Evolutionary conservation across 345 rosid species (phyloP).

Genomic region (Cochlearia excelsa): DNA sequence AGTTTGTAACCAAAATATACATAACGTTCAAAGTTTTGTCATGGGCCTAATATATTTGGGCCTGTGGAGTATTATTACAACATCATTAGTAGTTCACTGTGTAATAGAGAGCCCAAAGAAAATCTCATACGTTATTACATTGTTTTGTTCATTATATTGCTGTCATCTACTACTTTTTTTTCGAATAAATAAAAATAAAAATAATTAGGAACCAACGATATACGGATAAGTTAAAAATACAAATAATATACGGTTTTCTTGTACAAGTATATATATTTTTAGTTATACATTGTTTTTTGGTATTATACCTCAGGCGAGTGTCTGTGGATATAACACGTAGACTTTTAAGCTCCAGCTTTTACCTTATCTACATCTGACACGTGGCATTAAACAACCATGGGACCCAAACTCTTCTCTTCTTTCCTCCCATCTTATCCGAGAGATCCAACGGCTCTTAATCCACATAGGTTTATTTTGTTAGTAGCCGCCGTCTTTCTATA

Average conservation of each 20-base stretch:
- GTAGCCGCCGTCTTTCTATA: no score
- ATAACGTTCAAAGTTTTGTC: no score
- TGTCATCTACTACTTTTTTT: neutral
- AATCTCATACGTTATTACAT: no score
- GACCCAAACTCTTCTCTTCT: slow-evolving; percentile 13
- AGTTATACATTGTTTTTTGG: no score
- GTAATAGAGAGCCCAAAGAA: no score
- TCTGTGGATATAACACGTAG: slow-evolving; percentile 29
- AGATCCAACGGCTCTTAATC: slow-evolving; percentile 29
- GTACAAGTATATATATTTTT: no score
- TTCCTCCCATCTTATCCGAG: slow-evolving; percentile 34
- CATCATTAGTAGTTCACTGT: no score
- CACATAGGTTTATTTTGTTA: neutral
- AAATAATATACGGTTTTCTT: neutral
- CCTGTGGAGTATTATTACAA: no score
- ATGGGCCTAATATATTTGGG: no score
- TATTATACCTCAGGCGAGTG: no score
- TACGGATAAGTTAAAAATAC: neutral
- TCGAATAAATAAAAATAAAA: neutral
- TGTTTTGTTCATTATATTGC: no score
- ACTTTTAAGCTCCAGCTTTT: slow-evolving; percentile 14
- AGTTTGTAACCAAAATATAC: no score
- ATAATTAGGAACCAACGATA: neutral
- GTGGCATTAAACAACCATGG: slow-evolving; percentile 25
- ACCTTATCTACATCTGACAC: slow-evolving; percentile 36